Base-by-base conservation (phyloP, 2,329 filamentous ascomycete genomes). In the Hymenoscyphus scutula region DNA sequence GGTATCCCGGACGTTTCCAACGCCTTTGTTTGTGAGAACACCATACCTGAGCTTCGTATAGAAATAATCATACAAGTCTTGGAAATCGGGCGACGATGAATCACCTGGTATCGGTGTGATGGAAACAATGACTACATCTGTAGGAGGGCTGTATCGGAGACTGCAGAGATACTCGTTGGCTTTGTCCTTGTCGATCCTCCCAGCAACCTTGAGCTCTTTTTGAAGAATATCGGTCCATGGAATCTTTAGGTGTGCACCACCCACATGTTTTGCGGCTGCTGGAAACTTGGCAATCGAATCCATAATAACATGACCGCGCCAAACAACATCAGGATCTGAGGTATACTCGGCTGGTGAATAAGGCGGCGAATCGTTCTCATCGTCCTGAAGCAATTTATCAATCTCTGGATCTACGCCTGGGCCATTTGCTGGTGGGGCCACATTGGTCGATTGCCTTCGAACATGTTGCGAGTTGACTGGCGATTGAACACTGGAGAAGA, bases 111-210 rank as follows among this genome's bases (percentile, higher is more conserved):
- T 84, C 1, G 87, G 84, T 19, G 83, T 83, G 37, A 98, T 77
- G 53, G 87, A 86, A 23, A 96, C 84, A 25, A 98, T 90, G 1
- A 92, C 84, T 5, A 99, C 87, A 71, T 98, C 95, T 1, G 91
- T 93, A 58, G 87, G 87, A 59, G 85, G 84, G 73, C 89, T 94
- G 75, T 91, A 96, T 13, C 92, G 87, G 64, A 98, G 81, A 58
- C 91, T 88, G 73, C 92, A 95, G 0, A 99, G 86, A 71, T 99
- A 99, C 65, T 96, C 91, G 62, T 92, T 92, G 11, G 94, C 95
- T 67, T 89, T 89, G 64, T 89, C 84, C 68, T 91, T 87, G 58
- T 90, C 86, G 64, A 99, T 95, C 19, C 95, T 86, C 1, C 91
- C 91, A 56, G 88, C 88, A 25, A 95, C 88, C 6, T 83, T 86